Base-by-base conservation (phyloP, 176 grass and related monocot genomes). In the Puccinellia tenuiflora region DNA sequence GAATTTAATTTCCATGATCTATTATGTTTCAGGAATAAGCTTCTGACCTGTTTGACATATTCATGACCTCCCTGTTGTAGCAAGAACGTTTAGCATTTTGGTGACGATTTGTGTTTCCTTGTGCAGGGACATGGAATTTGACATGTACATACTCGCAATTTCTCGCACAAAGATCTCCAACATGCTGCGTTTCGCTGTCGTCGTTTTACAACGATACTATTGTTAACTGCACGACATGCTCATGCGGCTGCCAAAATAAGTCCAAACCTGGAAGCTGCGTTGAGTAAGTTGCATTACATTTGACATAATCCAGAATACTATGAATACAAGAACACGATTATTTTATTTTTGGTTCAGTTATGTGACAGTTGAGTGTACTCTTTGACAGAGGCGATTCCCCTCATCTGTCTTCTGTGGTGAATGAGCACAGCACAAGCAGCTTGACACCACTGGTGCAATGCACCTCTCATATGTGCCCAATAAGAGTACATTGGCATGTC, bases 401-500 rank as follows among this genome's bases (percentile, higher is more conserved):
- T 16, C 90, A 91, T 79, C 59, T 97, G 61, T 70, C 86, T 56
- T 88, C 91, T 40, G 88, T 90, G 13, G 77, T 89, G 35, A 89
- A 88, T 26, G 82, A 45, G 3, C 68, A 80, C 53, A 66, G 78
- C 21, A 76, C 91, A 74, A 81, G 76, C 31, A 90, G 39, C 61
- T 68, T 88, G 72, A 28, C 75, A 12, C 91, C 94, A 56, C 87
- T 97, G 59, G 89, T 97, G 51, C 61, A 93, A 26, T 97, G 94
- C 47, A 91, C 91, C 37, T 84, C 91, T 68, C 94, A 97, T 70
- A 97, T 97, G 94, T 97, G 94, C 89, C 94, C 94, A 20, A 88
- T 97, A 85, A 88, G 94, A 52, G 87, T 97, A 71, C 91, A 97
- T n/a, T 97, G 94, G 94, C 94, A 97, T 78, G 91, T 93, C 43